phyloP scores from a whole-genome alignment of 2,329 filamentous ascomycete genomes.

The Aspergillus pseudoviridinutans region DNA sequence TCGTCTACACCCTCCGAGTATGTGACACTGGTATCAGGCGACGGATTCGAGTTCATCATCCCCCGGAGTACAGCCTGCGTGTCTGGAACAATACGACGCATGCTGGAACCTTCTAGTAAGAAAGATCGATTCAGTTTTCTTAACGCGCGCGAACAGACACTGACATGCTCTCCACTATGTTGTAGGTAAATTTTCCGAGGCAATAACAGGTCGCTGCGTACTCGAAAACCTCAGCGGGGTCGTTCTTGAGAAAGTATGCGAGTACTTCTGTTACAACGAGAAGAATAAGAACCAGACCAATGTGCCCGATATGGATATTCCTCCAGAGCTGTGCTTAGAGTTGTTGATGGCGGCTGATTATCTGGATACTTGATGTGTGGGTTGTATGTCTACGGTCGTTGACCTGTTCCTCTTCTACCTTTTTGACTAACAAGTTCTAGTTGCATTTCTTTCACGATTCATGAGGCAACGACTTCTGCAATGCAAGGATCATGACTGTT shows the following conservation, averaged over 20 bases:
- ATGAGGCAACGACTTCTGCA: background rate
- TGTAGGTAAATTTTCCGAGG: conserved; percentile 59
- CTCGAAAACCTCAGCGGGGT: conserved; percentile 61
- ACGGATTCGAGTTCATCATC: conserved; percentile 63
- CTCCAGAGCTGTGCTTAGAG: conserved; percentile 62
- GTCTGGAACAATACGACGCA: conserved; percentile 59
- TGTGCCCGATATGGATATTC: conserved; percentile 64
- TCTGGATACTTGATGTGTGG: conserved; percentile 44
- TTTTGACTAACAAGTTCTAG: background rate
- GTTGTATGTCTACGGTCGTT: background rate
- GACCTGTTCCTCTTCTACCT: background rate
- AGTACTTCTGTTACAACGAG: conserved; percentile 66
- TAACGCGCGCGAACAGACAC: background rate
- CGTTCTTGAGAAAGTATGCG: conserved; percentile 65
- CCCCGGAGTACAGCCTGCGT: conserved; percentile 58
- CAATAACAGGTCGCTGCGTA: conserved; percentile 53
- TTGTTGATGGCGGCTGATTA: conserved; percentile 66
- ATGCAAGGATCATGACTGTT: background rate
- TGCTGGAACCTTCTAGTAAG: conserved; percentile 61
- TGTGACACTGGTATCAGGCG: conserved; percentile 61
- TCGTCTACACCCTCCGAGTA: conserved; percentile 44
- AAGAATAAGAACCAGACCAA: conserved; percentile 58
- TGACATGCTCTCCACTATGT: conserved; percentile 2
- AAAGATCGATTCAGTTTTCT: background rate
- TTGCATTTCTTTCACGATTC: background rate